A percentile compares a stretch with the other conserved stretches of the same genome.
These are phyloP conservation scores for Rhizopogon parksii DNA, from an alignment of 1,284 basidiomycete species.

Conservation along the genomic window DNA sequence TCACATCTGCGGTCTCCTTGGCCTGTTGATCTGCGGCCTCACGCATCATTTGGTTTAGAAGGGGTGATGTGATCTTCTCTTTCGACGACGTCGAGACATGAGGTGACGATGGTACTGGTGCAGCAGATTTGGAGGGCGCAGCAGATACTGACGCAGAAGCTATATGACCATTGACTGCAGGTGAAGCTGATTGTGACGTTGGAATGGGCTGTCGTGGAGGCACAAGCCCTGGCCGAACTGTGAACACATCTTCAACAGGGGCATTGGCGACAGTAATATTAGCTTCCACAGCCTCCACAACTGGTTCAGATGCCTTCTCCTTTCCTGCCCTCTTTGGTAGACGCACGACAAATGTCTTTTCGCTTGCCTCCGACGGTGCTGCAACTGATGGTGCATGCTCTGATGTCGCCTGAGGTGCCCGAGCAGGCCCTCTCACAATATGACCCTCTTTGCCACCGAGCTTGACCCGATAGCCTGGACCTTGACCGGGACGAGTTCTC, in stretches of 20 bases:
- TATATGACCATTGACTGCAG: conserved; percentile 2
- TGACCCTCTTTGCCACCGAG: conserved; percentile 41
- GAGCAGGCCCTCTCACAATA: conserved; percentile 21
- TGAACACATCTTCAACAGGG: conserved; percentile 47
- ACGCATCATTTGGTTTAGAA: conserved; percentile 7
- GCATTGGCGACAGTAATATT: conserved; percentile 32
- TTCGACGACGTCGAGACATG: conserved; percentile 6
- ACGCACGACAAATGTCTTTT: conserved; percentile 45
- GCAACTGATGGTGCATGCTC: conserved; percentile 13
- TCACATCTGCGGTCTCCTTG: conserved; percentile 6
- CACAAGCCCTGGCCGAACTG: conserved; percentile 42
- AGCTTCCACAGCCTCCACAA: conserved; percentile 21
- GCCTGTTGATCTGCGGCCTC: conserved; percentile 9
- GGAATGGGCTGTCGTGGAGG: conserved; percentile 26
- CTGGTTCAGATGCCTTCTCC: conserved; percentile 19
- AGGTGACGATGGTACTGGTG: conserved; percentile 8
- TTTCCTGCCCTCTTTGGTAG: conserved; percentile 39
- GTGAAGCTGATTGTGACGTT: conserved; percentile 22
- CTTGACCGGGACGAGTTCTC: conserved; percentile 50
- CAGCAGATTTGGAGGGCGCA: conserved; percentile 9
- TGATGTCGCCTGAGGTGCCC: conserved; percentile 9
- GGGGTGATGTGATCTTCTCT: conserved; percentile 5
- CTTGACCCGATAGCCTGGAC: conserved; percentile 50
- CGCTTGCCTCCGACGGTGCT: conserved; percentile 33
- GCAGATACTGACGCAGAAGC: conserved; percentile 2